A percentile compares a stretch with the other conserved stretches of the same genome.
Evolutionary conservation across 495 filamentous ascomycete genomes (phyloP).

Genomic region (Penicillium cataractarum): DNA sequence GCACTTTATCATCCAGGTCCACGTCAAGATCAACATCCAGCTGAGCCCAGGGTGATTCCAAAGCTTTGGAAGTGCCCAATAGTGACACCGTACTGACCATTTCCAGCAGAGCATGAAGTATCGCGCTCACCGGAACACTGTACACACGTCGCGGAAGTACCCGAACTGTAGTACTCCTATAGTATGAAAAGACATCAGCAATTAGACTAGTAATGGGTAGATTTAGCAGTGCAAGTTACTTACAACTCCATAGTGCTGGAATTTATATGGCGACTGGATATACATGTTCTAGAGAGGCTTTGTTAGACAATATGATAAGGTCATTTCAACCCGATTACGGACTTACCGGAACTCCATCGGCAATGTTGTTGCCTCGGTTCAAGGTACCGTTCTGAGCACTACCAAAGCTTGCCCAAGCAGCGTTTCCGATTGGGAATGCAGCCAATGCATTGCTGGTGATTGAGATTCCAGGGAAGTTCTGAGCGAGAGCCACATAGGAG

Average conservation of each 20-base stretch:
- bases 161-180: conserved; percentile 41
- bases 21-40: conserved; percentile 25
- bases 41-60: conserved; percentile 29
- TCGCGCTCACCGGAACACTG: conserved; percentile 38
- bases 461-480: conserved; percentile 36
- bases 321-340: not conserved
- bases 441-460: conserved; percentile 39
- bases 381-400: conserved; percentile 31
- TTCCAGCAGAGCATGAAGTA: conserved; percentile 36
- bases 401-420: conserved; percentile 36
- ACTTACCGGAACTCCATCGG: conserved; percentile 38
- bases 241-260: conserved; percentile 38
- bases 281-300: conserved; percentile 35
- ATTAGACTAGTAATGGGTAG: not conserved
- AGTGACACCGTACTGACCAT: conserved; percentile 33
- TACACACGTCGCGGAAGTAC: conserved; percentile 19
- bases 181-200: not conserved
- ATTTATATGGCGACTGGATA: conserved; percentile 26
- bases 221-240: no score
- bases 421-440: conserved; percentile 41
- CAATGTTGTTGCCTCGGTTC: conserved; percentile 35
- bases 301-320: conserved; percentile 11
- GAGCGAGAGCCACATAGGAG: conserved; percentile 37
- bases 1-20: not conserved
- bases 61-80: conserved; percentile 38